Conservation (phyloP, 202 grass and related monocot species). For the Tripidium arundinaceum region DNA sequence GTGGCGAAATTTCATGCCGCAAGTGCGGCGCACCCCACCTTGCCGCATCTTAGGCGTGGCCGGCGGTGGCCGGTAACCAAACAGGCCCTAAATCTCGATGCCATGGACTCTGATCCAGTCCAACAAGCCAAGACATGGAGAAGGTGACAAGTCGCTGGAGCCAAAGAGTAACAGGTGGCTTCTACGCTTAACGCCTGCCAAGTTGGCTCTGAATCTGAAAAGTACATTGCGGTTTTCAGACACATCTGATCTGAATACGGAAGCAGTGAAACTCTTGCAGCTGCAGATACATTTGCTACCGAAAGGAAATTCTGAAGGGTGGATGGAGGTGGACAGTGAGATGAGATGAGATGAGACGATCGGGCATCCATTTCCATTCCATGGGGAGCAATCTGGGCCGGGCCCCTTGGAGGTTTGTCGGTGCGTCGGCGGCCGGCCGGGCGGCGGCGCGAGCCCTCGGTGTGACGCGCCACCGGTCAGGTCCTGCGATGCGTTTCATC, state of each 20-base stretch:
- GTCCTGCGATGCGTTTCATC: neutral
- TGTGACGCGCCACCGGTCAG: conserved; percentile 34
- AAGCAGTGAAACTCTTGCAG: no score
- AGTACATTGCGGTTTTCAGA: no score
- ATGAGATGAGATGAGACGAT: neutral
- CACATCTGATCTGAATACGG: no score
- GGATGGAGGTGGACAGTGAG: neutral
- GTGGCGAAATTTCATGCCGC: no score
- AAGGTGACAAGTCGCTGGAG: conserved; percentile 9
- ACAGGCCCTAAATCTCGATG: no score
- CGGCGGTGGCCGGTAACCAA: no score
- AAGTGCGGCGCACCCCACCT: no score
- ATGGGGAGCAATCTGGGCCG: neutral
- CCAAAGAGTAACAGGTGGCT: conserved; percentile 5
- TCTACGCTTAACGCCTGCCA: conserved; percentile 10
- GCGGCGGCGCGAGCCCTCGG: neutral
- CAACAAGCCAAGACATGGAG: neutral
- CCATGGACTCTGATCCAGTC: neutral
- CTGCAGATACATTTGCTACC: no score
- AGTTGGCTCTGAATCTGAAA: no score
- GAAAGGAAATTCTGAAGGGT: no score
- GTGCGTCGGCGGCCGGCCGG: neutral
- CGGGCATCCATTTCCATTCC: neutral
- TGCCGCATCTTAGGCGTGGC: no score
- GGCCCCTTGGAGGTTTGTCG: neutral